Evolutionary conservation across 1,139 yeast genomes (phyloP).

Genomic region (Spathaspora sp.): DNA sequence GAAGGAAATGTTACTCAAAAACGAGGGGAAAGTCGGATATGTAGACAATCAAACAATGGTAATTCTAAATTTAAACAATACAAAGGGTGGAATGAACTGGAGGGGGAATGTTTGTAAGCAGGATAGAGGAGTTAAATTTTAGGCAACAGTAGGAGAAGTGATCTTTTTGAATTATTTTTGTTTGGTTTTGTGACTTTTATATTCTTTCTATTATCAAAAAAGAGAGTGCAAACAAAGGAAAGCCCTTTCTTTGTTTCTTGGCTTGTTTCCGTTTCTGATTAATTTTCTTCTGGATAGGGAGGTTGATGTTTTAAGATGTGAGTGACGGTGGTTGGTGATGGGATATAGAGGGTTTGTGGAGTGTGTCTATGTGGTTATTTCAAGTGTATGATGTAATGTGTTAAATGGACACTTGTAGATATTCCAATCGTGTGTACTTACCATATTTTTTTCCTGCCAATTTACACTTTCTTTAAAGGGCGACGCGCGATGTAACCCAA

Average conservation of each 20-base stretch:
- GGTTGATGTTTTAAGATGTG: neutral
- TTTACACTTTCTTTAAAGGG: neutral
- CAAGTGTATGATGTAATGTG: neutral
- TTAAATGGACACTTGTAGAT: neutral
- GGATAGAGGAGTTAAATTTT: neutral
- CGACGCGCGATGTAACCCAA: neutral
- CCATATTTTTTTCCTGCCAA: neutral
- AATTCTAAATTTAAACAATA: neutral
- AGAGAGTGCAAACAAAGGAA: neutral
- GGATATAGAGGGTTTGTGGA: neutral
- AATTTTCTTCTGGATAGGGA: neutral
- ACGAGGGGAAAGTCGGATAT: conserved; percentile 1
- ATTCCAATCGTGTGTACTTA: neutral
- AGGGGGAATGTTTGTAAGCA: neutral
- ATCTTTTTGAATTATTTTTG: neutral
- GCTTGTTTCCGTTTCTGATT: neutral
- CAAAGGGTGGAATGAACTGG: neutral
- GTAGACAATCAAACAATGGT: conserved; percentile 1
- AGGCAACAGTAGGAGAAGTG: neutral
- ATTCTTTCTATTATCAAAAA: neutral
- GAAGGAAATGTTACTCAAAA: neutral
- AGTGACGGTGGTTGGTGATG: neutral
- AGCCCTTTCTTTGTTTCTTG: neutral
- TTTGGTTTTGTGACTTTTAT: neutral
- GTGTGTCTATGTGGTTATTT: neutral